These are phyloP conservation scores for Monascus purpureus DNA, from an alignment of 495 filamentous ascomycete genomes.

Conservation along the genomic window DNA sequence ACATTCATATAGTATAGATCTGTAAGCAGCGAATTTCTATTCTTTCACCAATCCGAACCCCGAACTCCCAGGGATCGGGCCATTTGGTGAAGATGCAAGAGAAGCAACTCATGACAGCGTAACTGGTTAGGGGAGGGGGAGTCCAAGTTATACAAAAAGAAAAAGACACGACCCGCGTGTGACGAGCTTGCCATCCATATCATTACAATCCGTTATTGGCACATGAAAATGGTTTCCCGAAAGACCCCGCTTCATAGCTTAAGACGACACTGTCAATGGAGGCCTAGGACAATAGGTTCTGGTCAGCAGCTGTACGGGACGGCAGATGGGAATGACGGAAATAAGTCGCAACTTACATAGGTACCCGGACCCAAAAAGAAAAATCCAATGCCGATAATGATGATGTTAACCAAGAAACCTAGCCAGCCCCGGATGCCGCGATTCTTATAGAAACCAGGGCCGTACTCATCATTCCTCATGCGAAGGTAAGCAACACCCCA, in stretches of 20 bases:
- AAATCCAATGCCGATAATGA: conserved; percentile 55
- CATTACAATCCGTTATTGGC: conserved; percentile 38
- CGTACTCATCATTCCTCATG: conserved; percentile 60
- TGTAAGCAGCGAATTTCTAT: too few species aligned
- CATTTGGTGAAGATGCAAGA: too few species aligned
- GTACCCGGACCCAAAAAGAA: conserved; percentile 68
- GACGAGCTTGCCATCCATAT: neutral
- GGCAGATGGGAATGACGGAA: neutral
- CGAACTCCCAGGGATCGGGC: too few species aligned
- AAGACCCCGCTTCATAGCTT: conserved; percentile 37
- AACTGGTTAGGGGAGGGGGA: too few species aligned
- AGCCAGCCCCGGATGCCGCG: conserved; percentile 47
- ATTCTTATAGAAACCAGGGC: conserved; percentile 41
- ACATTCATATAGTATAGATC: too few species aligned
- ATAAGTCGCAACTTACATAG: conserved; percentile 44
- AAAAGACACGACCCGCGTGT: neutral
- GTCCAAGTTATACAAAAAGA: too few species aligned
- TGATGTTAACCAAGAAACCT: conserved; percentile 49
- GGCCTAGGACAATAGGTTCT: conserved; percentile 18
- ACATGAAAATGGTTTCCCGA: conserved; percentile 50
- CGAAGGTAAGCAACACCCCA: conserved; percentile 81
- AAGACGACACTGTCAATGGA: conserved; percentile 51
- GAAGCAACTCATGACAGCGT: too few species aligned
- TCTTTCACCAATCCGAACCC: too few species aligned
- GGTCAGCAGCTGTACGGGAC: neutral